Conservation (phyloP, 2,329 filamentous ascomycete genomes). For the Dactylonectria estremocensis region DNA sequence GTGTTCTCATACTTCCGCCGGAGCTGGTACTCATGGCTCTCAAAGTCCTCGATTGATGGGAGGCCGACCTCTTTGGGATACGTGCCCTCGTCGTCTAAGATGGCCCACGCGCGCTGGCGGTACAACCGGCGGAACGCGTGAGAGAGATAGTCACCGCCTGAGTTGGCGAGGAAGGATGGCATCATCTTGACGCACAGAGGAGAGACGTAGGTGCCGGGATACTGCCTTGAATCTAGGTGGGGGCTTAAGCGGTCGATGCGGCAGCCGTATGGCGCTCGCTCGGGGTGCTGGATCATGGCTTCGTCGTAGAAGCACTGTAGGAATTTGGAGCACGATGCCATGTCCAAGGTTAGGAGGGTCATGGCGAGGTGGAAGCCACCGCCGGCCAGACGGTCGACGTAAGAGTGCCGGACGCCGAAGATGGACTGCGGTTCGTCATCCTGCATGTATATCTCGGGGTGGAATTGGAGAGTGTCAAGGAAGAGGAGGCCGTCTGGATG, state of each 20-base stretch:
- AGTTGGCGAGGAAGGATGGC: neutral
- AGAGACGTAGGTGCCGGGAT: neutral
- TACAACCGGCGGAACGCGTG: conserved; percentile 18
- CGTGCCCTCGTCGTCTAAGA: conserved; percentile 18
- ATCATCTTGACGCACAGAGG: conserved; percentile 3
- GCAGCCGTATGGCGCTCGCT: neutral
- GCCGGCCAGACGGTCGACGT: conserved; percentile 22
- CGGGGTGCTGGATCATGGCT: neutral
- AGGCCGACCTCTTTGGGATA: neutral
- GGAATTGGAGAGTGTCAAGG: conserved; percentile 24
- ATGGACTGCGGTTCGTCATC: neutral
- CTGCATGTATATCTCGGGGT: conserved; percentile 16
- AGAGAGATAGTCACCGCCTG: neutral
- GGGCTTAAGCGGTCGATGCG: neutral
- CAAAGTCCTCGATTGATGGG: neutral
- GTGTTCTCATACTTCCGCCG: neutral
- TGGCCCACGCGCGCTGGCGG: conserved; percentile 28
- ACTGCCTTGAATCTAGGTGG: neutral
- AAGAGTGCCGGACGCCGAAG: neutral
- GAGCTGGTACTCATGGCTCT: neutral
- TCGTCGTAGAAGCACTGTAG: conserved; percentile 15
- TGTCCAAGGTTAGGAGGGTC: neutral
- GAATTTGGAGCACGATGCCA: neutral
- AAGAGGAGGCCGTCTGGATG: conserved; percentile 11
- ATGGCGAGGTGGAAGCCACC: conserved; percentile 10